Base-by-base conservation (phyloP, 2,329 filamentous ascomycete species). In the Monosporascus cannonballus region DNA sequence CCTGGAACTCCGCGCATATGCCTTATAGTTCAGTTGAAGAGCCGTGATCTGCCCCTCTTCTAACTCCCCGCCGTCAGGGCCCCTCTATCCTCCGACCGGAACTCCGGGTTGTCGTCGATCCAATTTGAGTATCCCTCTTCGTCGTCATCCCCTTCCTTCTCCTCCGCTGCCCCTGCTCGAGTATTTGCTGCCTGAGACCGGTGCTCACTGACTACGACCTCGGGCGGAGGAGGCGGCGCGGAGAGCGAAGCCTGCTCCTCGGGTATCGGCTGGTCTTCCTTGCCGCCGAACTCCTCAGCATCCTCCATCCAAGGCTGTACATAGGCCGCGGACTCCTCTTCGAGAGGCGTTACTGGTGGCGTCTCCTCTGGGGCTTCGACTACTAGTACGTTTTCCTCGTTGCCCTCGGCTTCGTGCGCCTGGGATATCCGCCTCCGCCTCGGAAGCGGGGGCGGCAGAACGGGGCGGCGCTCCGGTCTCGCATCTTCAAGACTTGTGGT, bases 111-210 rank as follows among this genome's bases (percentile, higher is more conserved):
- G 41, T 64, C 61, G 34, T 68, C 64, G 41, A 67, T 53, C 66
- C 66, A 67, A 41, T 59, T 64, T 20, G 64, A 61, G 41, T 64
- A 67, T 20, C 63, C 66, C n/a, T 67, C 63, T 25, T 63, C 60
- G 14, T 61, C 63, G 1, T 61, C 60, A 2, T 54, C 55, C 6
- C 56, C 52, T 2, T 50, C 54, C 20, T 42, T 38, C 2, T 48
- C 11, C 25, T 53, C 44, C 17, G 34, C 55, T 18, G 27, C 38
- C 7, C 14, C 46, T 30, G 51, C 47, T 22, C 42, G 30, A 4
- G 37, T 36, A 37, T 50, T 15, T 18, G 20, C 53, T 37, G 46
- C 47, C 45, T 17, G 48, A 24, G 18, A 14, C 39, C 11, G 14
- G 20, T 48, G 14, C 25, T 18, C 46, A 9, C 18, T 48, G 46